These are phyloP conservation scores for Neobulgaria alba DNA, from an alignment of 2,329 filamentous ascomycete species.

Conservation along the genomic window DNA sequence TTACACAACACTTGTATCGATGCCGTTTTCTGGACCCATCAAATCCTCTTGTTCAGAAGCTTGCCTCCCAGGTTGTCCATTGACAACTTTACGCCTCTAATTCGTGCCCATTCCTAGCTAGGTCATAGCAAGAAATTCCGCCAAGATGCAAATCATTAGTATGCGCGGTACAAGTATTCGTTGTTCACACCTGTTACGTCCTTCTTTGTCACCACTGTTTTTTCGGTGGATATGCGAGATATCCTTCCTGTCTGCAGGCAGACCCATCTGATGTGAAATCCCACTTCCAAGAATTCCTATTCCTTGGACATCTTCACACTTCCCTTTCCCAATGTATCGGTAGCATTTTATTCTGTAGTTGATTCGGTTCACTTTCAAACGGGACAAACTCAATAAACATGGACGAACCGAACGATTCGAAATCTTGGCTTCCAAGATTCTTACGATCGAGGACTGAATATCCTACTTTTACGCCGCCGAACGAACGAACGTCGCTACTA, in stretches of 20 bases:
- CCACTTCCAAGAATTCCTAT: too few relatives aligned
- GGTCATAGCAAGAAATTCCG: too few relatives aligned
- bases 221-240: not conserved
- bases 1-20: not conserved
- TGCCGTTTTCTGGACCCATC: not conserved
- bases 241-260: slow-evolving; percentile 3
- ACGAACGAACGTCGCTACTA: slow-evolving; percentile 25
- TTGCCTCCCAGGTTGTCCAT: not conserved
- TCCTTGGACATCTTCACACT: too few relatives aligned
- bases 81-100: not conserved
- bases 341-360: slow-evolving; percentile 2
- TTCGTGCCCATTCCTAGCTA: too few relatives aligned
- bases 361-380: too few relatives aligned
- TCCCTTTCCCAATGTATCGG: not conserved
- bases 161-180: not conserved
- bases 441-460: slow-evolving; percentile 13
- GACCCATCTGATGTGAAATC: too few relatives aligned
- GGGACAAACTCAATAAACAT: too few relatives aligned
- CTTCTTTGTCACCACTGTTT: not conserved
- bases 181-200: not conserved
- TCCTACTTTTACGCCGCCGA: slow-evolving; percentile 20
- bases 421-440: slow-evolving; percentile 24
- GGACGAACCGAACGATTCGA: slow-evolving; percentile 17
- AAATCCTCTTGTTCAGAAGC: not conserved
- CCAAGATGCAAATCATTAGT: not conserved